These are phyloP conservation scores for Emergomyces pasteurianus DNA, from an alignment of 2,329 filamentous ascomycete species.

Conservation along the genomic window DNA sequence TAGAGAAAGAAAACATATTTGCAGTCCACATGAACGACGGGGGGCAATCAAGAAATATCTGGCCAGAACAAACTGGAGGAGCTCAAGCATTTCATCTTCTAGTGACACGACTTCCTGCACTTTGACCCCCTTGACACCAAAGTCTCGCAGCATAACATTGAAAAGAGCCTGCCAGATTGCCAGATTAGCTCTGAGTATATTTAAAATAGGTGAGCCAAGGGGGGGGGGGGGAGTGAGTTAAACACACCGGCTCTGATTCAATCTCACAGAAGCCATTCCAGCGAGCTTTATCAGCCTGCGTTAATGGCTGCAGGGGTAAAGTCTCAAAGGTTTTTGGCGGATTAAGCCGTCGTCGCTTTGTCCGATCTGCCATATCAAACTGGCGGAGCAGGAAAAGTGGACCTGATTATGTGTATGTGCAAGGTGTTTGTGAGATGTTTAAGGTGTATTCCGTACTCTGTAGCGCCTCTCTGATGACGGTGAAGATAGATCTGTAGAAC, in stretches of 20 bases:
- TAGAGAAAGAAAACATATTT: neutral
- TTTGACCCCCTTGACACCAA: slow-evolving; percentile 49
- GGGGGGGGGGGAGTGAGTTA: neutral
- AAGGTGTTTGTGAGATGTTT: neutral
- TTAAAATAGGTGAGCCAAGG: neutral
- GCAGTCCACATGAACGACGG: neutral
- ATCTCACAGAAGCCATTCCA: slow-evolving; percentile 52
- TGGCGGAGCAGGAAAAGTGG: neutral
- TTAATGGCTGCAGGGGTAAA: slow-evolving; percentile 22
- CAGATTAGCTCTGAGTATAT: slow-evolving; percentile 9
- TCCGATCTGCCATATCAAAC: slow-evolving; percentile 18
- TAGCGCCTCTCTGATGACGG: too few relatives aligned
- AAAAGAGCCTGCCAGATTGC: slow-evolving; percentile 56
- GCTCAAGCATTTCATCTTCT: slow-evolving; percentile 51
- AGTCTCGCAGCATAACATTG: slow-evolving; percentile 67
- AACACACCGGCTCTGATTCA: slow-evolving; percentile 71
- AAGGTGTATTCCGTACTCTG: too few relatives aligned
- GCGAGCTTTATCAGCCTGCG: slow-evolving; percentile 26
- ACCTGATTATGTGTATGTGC: neutral
- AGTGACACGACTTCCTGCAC: slow-evolving; percentile 45
- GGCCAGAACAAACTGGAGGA: slow-evolving; percentile 43
- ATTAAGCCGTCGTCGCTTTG: slow-evolving; percentile 20
- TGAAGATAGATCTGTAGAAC: too few relatives aligned
- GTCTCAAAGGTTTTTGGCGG: slow-evolving; percentile 13
- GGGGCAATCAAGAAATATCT: neutral